Percentiles rank a stretch among this genome's conserved stretches.
phyloP scores from a whole-genome alignment of 2,329 filamentous ascomycete species.

The Aspergillus ustus region DNA sequence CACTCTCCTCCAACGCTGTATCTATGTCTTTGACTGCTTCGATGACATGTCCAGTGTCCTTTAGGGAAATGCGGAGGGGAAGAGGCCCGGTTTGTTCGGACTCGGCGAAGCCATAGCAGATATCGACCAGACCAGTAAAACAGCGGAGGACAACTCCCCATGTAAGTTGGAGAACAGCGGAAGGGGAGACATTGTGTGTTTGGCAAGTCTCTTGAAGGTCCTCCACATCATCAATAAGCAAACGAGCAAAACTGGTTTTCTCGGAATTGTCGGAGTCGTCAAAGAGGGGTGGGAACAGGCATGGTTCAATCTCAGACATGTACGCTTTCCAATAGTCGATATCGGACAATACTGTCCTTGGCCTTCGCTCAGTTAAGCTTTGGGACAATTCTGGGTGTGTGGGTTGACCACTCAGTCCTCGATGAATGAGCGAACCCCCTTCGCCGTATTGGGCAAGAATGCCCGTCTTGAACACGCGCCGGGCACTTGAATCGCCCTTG shows the following conservation, averaged over 20 bases:
- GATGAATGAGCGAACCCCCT: slow-evolving; percentile 38
- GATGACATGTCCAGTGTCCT: neutral
- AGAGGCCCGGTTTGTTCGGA: neutral
- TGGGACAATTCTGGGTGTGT: neutral
- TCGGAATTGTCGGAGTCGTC: neutral
- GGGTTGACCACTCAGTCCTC: slow-evolving; percentile 35
- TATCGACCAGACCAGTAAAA: neutral
- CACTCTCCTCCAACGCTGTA: neutral
- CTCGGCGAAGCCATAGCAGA: neutral
- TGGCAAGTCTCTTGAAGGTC: neutral
- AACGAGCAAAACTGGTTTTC: neutral
- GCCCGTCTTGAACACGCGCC: slow-evolving; percentile 42
- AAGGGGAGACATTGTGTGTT: neutral
- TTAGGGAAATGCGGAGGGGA: neutral
- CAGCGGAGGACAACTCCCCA: slow-evolving; percentile 3
- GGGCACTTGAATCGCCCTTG: neutral
- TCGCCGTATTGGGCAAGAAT: slow-evolving; percentile 43
- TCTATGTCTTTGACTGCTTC: neutral
- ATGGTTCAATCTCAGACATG: neutral
- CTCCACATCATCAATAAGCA: neutral
- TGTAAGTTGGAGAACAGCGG: neutral
- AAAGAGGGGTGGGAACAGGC: neutral
- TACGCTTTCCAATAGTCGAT: neutral
- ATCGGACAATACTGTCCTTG: neutral
- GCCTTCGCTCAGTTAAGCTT: neutral